Base-by-base conservation (phyloP, 1,284 basidiomycete genomes). In the Ceratobasidium sp. region DNA sequence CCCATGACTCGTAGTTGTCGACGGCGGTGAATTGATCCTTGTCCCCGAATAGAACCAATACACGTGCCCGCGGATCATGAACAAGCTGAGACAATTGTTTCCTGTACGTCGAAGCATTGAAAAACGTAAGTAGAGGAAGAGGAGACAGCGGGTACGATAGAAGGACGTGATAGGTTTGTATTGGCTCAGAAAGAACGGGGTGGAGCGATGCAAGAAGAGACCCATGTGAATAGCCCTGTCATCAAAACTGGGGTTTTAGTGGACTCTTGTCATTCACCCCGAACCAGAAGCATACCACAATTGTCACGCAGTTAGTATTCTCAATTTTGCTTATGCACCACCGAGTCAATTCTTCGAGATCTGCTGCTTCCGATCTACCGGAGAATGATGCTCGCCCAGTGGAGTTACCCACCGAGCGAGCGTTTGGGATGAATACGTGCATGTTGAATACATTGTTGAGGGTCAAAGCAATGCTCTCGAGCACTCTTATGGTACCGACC, bases 181-280 rank as follows among this genome's bases (percentile, higher is more conserved):
- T 75, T 16, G 79, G 78, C 19, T 79, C 72, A 0, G 79, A 75
- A 1, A 83, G 77, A 16, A 82, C 75, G 0, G 87, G 85, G 69
- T 85, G 84, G 60, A 87, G 77, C 1, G 87, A 88, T 0, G 84
- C 83, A 39, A 89, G 85, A 25, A 93, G 80, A 1, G 88, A 84
- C 2, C 91, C 91, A 80, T 90, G 81, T 2, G 91, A 93, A 77
- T 93, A 92, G 1, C 90, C 90, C 89, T 91, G 1, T n/a, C n/a
- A n/a, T n/a, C 33, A 30, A 46, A 54, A 25, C 13, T 25, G 3
- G n/a, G 11, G 33, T 11, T 36, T 44, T 14, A 16, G 46, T 62
- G 42, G 42, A 23, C 25, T 14, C 27, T 44, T 23, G 42, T 23
- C 33, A 5, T 13, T 13, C 11, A 21, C 25, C 7, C 2, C 25